Evolutionary conservation across 2,329 filamentous ascomycete genomes (phyloP).

Genomic region (Truncatella angustata): DNA sequence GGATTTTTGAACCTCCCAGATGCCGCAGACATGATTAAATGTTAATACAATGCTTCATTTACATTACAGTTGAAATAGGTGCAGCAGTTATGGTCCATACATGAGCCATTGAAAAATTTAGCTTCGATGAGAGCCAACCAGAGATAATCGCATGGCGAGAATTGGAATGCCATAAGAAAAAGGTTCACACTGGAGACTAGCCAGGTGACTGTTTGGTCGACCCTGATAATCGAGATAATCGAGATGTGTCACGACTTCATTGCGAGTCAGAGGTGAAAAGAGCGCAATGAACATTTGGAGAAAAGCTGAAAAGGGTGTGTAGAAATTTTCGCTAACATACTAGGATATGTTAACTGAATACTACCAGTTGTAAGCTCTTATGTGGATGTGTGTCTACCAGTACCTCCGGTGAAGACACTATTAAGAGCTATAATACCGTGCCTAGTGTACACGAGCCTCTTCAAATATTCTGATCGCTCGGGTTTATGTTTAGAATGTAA

Average conservation of each 20-base stretch:
- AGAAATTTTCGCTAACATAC: too few relatives aligned
- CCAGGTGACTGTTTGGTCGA: constrained; percentile 33
- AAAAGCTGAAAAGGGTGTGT: constrained; percentile 34
- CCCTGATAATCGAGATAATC: constrained; percentile 31
- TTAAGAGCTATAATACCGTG: constrained; percentile 31
- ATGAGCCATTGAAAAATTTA: constrained; percentile 34
- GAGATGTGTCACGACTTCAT: constrained; percentile 29
- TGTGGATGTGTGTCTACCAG: constrained; percentile 22
- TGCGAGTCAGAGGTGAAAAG: constrained; percentile 39
- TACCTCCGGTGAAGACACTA: constrained; percentile 28
- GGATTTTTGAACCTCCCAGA: too few relatives aligned
- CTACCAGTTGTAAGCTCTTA: constrained; percentile 18
- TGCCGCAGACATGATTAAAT: too few relatives aligned
- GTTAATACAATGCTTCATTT: too few relatives aligned
- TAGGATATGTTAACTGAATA: too few relatives aligned
- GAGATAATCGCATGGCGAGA: constrained; percentile 45
- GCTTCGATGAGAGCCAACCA: constrained; percentile 36
- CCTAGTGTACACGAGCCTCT: constrained; percentile 33
- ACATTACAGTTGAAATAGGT: constrained; percentile 39
- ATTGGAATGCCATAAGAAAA: constrained; percentile 49
- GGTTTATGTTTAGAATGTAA: too few relatives aligned
- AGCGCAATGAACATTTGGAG: constrained; percentile 40
- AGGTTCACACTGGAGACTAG: constrained; percentile 37
- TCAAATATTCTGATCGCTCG: too few relatives aligned
- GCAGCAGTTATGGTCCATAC: constrained; percentile 38